Evolutionary conservation across 768 basidiomycete genomes (phyloP), one percentile per base, ranked within the genome.

Genomic region (Rhodotorula babjevae): DNA sequence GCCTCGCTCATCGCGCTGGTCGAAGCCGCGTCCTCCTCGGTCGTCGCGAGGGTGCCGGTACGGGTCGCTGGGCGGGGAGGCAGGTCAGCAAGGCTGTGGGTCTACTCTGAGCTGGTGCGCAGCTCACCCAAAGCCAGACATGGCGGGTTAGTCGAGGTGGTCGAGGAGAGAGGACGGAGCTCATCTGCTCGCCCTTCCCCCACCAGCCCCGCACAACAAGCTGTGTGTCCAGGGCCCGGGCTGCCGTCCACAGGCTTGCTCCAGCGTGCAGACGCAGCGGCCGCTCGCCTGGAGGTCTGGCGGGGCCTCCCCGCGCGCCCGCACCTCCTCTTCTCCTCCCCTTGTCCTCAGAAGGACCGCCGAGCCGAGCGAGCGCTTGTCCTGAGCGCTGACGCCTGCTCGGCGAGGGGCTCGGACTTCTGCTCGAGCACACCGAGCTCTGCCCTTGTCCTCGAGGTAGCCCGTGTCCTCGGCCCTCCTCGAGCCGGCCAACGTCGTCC

Each of bases 61-160:
- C 12, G 67, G 71, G 36, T 68, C 67, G 58, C 66, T 65, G 53
- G 18, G 25, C 25, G 29, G n/a, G n/a, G 1, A 3, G 11, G 4
- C 0, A 0, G 19, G 29, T 59, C 52, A 42, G 50, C 9, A 10
- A 6, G 18, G 3, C 2, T 5, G 1, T 46, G 25, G 55, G n/a
- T 21, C 31, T 15, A 42, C 10, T 11, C 58, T 50, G 27, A 12
- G n/a, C 3, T 2, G 6, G 12, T 1, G 3, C 1, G 3, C 18
- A 27, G 53, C 71, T 72, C 42, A 68, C 71, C 42, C 33, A 52
- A 65, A 64, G 25, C 66, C 64, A 8, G 42, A 50, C 69, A 65
- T 71, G 47, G 19, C 25, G 29, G 2, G 6, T 15, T 36, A 9
- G 36, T 36, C 36, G 36, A 36, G 36, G 25, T 5, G 14, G 16